Evolutionary conservation across 1,139 yeast genomes (phyloP).

Genomic region (Diutina pseudorugosa): DNA sequence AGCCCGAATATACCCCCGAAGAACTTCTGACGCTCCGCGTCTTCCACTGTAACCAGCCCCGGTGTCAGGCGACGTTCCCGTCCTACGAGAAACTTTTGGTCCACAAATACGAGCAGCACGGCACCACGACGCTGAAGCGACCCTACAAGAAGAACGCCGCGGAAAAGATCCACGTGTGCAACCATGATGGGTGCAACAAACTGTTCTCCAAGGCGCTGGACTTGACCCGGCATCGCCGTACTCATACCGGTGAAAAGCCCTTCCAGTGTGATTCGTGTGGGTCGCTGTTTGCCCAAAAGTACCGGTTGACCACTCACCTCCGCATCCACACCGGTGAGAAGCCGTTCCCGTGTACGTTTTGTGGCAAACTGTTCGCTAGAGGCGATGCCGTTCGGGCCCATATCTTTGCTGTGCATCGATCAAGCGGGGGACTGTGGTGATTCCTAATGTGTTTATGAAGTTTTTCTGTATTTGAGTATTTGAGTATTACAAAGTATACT

Average conservation of each 20-base stretch:
- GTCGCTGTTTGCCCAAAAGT: constrained; percentile 16
- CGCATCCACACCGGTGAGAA: constrained; percentile 19
- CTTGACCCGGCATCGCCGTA: constrained; percentile 14
- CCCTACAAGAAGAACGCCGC: constrained; percentile 9
- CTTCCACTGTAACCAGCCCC: constrained; percentile 9
- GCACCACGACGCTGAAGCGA: constrained; percentile 6
- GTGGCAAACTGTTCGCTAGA: constrained; percentile 13
- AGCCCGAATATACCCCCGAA: constrained; percentile 4
- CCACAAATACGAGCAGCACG: constrained; percentile 8
- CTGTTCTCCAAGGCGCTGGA: constrained; percentile 15
- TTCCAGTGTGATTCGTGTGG: constrained; percentile 13
- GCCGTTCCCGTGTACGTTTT: constrained; percentile 15
- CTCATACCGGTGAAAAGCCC: constrained; percentile 19
- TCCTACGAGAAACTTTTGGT: constrained; percentile 7
- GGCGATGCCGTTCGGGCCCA: constrained; percentile 3
- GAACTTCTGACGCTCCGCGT: constrained; percentile 7
- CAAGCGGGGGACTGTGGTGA: not conserved
- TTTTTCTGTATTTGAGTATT: too few relatives aligned
- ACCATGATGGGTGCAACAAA: constrained; percentile 10
- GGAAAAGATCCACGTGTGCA: constrained; percentile 13
- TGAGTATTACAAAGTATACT: too few relatives aligned
- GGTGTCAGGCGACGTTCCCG: constrained; percentile 9
- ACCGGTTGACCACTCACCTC: constrained; percentile 16
- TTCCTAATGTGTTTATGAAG: not conserved
- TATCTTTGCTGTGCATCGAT: constrained; percentile 1